Evolutionary conservation across 208 protist species (phyloP).

Genomic region (Trypanosoma lewisi): DNA sequence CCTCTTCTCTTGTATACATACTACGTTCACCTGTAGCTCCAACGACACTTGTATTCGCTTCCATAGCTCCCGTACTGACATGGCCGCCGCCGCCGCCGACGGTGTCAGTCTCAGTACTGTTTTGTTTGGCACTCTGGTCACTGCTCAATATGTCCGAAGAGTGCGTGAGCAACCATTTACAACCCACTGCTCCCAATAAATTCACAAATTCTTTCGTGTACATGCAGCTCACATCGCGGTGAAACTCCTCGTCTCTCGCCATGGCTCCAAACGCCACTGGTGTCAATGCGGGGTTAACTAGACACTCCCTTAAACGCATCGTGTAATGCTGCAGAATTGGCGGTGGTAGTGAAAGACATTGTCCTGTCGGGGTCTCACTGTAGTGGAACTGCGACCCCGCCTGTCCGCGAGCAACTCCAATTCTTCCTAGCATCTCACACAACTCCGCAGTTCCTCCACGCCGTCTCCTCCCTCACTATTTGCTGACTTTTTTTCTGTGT

Average conservation of each 20-base stretch:
- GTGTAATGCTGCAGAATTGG: constrained; percentile 19
- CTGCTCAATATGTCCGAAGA: constrained; percentile 37
- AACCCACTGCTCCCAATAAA: constrained; percentile 45
- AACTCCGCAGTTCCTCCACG: background rate
- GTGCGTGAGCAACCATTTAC: constrained; percentile 53
- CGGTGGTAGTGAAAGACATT: constrained; percentile 18
- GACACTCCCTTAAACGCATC: constrained; percentile 13
- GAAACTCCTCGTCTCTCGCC: constrained; percentile 63
- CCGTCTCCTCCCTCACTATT: background rate
- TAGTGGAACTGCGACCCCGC: constrained; percentile 6
- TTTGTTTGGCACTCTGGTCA: background rate
- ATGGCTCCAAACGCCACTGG: constrained; percentile 50
- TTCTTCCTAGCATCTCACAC: constrained; percentile 14
- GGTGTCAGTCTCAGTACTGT: background rate
- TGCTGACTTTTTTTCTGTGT: constrained; percentile 5
- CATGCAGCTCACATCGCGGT: constrained; percentile 50
- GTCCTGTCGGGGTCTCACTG: constrained; percentile 15
- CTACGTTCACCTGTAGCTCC: constrained; percentile 2
- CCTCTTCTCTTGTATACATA: background rate
- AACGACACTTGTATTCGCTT: background rate
- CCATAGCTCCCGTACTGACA: background rate
- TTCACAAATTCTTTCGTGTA: constrained; percentile 46
- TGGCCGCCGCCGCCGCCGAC: background rate
- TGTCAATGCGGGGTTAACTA: background rate
- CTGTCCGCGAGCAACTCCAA: constrained; percentile 9